Percentiles rank a stretch among this genome's conserved stretches.
phyloP scores from a whole-genome alignment of 805 yeast species.

The Candida fluviatilis region DNA sequence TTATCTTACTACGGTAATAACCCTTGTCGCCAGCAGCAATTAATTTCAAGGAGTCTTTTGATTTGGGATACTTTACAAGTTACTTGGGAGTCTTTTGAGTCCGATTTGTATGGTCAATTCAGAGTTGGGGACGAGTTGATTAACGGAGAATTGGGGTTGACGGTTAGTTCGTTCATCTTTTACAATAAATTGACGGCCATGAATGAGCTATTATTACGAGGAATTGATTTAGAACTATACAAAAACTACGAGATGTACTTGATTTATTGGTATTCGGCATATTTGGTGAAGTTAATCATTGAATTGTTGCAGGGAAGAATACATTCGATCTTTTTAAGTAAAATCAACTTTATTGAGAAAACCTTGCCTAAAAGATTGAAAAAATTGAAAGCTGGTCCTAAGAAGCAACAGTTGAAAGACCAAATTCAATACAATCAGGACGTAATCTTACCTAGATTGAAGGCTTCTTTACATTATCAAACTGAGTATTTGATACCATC shows the following conservation, averaged over 20 bases:
- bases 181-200: constrained; percentile 63
- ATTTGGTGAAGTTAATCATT: constrained; percentile 36
- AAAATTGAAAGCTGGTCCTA: constrained; percentile 48
- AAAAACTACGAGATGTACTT: constrained; percentile 63
- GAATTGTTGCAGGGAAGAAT: constrained; percentile 45
- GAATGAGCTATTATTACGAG: constrained; percentile 67
- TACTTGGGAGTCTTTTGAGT: constrained; percentile 61
- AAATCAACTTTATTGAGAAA: constrained; percentile 29
- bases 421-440: constrained; percentile 27
- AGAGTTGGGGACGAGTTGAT: constrained; percentile 36
- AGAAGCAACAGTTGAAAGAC: constrained; percentile 34
- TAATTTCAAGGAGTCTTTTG: constrained; percentile 49
- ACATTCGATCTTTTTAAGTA: constrained; percentile 26
- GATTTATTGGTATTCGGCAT: constrained; percentile 65
- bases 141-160: constrained; percentile 46
- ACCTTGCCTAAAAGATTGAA: constrained; percentile 37
- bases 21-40: constrained; percentile 79
- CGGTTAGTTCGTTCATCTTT: constrained; percentile 68
- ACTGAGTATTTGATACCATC: constrained; percentile 16
- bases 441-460: constrained; percentile 32
- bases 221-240: constrained; percentile 73
- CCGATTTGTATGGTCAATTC: constrained; percentile 30
- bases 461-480: constrained; percentile 19
- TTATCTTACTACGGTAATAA: constrained; percentile 44
- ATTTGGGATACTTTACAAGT: constrained; percentile 83